Conservation (phyloP, 768 basidiomycete species). For the Rossbeevera mucosa region DNA sequence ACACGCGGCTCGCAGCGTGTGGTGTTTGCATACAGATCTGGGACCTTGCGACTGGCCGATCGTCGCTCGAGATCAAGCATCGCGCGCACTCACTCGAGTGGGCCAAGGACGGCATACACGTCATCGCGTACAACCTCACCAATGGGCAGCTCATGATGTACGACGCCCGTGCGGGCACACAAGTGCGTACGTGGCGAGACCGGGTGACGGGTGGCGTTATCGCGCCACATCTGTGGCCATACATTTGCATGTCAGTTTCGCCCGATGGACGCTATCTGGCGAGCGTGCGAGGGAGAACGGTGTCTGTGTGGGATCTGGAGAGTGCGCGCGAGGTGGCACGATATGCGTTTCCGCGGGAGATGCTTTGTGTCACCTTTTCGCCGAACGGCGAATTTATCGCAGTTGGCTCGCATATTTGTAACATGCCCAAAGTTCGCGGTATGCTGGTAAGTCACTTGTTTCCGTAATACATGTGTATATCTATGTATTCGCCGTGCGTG, state of each 20-base stretch:
- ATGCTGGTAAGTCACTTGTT: slow-evolving; percentile 4
- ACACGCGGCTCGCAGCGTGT: slow-evolving; percentile 21
- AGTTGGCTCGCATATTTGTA: slow-evolving; percentile 15
- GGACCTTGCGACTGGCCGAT: slow-evolving; percentile 15
- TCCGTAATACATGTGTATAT: neutral
- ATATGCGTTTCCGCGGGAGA: slow-evolving; percentile 20
- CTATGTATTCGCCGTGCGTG: neutral
- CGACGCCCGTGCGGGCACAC: slow-evolving; percentile 14
- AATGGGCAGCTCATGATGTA: slow-evolving; percentile 25
- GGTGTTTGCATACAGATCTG: slow-evolving; percentile 24
- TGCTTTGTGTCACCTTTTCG: slow-evolving; percentile 22
- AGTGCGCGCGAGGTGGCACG: slow-evolving; percentile 12
- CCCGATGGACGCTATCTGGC: slow-evolving; percentile 14
- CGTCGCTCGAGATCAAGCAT: slow-evolving; percentile 24
- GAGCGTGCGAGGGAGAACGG: slow-evolving; percentile 17
- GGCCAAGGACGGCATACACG: slow-evolving; percentile 18
- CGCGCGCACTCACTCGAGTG: slow-evolving; percentile 24
- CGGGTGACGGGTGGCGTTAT: neutral
- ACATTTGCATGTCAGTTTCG: slow-evolving; percentile 23
- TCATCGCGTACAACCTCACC: slow-evolving; percentile 22
- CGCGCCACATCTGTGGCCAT: slow-evolving; percentile 17
- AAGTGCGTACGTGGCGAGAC: slow-evolving; percentile 21
- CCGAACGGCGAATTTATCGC: slow-evolving; percentile 19
- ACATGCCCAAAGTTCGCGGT: slow-evolving; percentile 7
- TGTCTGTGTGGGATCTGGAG: slow-evolving; percentile 19